These are phyloP conservation scores for Nakazawaea wickerhamii DNA, from an alignment of 805 yeast genomes.

Conservation along the genomic window DNA sequence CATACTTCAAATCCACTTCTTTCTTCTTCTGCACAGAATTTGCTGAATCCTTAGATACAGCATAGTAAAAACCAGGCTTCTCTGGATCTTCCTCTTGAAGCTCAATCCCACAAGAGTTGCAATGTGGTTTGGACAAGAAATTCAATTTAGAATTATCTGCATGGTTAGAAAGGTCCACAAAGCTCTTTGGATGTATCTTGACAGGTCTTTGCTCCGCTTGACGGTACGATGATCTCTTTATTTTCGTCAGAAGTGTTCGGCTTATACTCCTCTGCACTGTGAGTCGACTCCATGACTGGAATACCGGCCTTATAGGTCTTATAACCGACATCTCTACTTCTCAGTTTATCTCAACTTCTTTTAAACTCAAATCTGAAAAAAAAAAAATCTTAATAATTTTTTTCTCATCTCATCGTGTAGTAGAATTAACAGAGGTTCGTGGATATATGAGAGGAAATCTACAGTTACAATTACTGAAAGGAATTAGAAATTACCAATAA, in stretches of 20 bases:
- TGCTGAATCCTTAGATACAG: neutral
- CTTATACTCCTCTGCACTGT: neutral
- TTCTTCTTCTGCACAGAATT: neutral
- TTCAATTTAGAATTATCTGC: neutral
- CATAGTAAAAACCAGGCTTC: slow-evolving; percentile 39
- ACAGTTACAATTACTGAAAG: too few species aligned
- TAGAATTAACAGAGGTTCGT: too few species aligned
- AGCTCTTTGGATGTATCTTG: slow-evolving; percentile 11
- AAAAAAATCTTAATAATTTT: too few species aligned
- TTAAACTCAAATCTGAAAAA: too few species aligned
- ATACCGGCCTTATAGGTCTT: neutral
- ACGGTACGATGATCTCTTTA: neutral
- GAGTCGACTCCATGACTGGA: neutral
- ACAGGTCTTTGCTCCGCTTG: too few species aligned
- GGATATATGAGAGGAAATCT: too few species aligned
- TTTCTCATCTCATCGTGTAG: too few species aligned
- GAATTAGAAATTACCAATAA: too few species aligned
- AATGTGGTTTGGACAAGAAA: slow-evolving; percentile 18
- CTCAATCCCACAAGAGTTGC: slow-evolving; percentile 54
- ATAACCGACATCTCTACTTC: too few species aligned
- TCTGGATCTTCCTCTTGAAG: slow-evolving; percentile 36
- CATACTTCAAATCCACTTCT: slow-evolving; percentile 14
- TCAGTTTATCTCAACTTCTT: too few species aligned
- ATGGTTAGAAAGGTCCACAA: slow-evolving; percentile 9
- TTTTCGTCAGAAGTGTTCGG: neutral